Evolutionary conservation across 2,329 filamentous ascomycete species (phyloP).

Genomic region (Penicillium oxalicum): DNA sequence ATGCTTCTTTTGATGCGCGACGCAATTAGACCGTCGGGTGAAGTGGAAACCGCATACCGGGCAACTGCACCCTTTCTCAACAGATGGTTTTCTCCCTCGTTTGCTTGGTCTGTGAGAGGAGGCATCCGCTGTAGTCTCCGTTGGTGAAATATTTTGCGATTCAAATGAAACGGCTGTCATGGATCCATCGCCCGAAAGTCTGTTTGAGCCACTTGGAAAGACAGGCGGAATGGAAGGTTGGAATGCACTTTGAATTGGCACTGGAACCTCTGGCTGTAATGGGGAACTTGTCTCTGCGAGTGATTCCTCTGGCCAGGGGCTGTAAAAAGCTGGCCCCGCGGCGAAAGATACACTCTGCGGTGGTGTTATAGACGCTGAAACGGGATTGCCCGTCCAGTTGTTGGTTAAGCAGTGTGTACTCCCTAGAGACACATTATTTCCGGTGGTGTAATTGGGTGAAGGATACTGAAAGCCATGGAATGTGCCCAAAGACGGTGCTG

Average conservation of each 20-base stretch:
- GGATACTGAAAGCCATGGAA: constrained; percentile 18
- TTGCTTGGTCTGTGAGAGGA: not conserved
- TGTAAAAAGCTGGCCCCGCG: too few relatives aligned
- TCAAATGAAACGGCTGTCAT: not conserved
- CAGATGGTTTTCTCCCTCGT: not conserved
- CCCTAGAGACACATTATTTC: constrained; percentile 7
- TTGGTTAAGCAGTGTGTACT: constrained; percentile 11
- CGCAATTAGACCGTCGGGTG: constrained; percentile 78
- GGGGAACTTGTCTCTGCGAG: too few relatives aligned
- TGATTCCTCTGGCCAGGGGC: too few relatives aligned
- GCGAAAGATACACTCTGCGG: too few relatives aligned
- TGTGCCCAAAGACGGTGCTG: constrained; percentile 18
- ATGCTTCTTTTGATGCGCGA: constrained; percentile 79
- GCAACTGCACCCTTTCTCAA: constrained; percentile 58
- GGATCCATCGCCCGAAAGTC: too few relatives aligned
- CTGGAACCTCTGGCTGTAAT: too few relatives aligned
- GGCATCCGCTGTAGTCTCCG: not conserved
- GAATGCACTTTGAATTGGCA: too few relatives aligned
- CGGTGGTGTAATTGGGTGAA: not conserved
- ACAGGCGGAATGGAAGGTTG: too few relatives aligned
- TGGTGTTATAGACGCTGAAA: constrained; percentile 10
- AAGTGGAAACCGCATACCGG: constrained; percentile 72
- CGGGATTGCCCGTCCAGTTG: constrained; percentile 24
- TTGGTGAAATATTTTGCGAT: not conserved
- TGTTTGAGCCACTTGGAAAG: too few relatives aligned